Evolutionary conservation across 495 filamentous ascomycete genomes (phyloP).

Genomic region (Neurospora sp.): DNA sequence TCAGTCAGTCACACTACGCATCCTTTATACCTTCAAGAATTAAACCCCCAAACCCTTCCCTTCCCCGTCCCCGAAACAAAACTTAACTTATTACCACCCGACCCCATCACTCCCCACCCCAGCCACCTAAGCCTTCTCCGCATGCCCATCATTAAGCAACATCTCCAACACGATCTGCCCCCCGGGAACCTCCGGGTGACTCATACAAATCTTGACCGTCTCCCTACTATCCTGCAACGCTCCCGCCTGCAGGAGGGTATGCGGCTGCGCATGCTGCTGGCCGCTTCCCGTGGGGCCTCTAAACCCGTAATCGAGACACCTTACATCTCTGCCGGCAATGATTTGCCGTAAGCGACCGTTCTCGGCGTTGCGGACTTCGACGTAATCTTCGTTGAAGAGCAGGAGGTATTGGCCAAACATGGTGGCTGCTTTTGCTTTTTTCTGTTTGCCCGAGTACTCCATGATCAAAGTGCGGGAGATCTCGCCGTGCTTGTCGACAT

Average conservation of each 20-base stretch:
- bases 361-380: conserved; percentile 93
- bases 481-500: conserved; percentile 96
- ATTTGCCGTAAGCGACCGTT: conserved; percentile 91
- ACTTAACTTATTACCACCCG: neutral
- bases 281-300: conserved; percentile 39
- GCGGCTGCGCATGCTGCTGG: conserved; percentile 7
- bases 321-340: conserved; percentile 79
- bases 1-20: neutral
- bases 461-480: conserved; percentile 86
- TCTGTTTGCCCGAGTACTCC: conserved; percentile 90
- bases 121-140: conserved; percentile 44
- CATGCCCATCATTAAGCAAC: conserved; percentile 87
- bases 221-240: conserved; percentile 30
- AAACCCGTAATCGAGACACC: conserved; percentile 78
- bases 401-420: conserved; percentile 76
- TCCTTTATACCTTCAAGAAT: neutral
- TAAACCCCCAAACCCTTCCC: neutral
- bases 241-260: neutral
- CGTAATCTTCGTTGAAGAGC: conserved; percentile 79
- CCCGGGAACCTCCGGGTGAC: conserved; percentile 74
- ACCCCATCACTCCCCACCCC: neutral
- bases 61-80: neutral
- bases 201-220: conserved; percentile 90
- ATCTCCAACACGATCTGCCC: conserved; percentile 85
- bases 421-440: conserved; percentile 59